phyloP scores from a whole-genome alignment of 495 filamentous ascomycete genomes.

The Lichina pygmaea region DNA sequence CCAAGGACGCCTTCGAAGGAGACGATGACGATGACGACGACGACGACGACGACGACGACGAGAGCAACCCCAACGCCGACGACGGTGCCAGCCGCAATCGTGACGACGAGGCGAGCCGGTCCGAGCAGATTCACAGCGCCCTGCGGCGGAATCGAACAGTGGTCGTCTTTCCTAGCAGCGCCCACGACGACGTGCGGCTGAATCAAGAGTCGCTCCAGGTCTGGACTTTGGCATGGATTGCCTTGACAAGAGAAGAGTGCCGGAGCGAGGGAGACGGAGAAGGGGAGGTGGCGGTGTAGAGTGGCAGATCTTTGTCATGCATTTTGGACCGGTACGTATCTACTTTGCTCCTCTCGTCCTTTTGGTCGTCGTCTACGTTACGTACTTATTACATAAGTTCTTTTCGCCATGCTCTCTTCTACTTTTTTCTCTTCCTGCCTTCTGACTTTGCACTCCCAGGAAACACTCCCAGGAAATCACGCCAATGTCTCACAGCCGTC shows the following conservation, averaged over 20 bases:
- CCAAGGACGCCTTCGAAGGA: conserved; percentile 59
- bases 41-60: background rate
- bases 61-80: background rate
- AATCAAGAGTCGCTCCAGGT: conserved; percentile 63
- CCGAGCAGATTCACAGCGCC: background rate
- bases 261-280: background rate
- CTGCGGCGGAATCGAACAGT: conserved; percentile 21
- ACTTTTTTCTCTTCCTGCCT: background rate
- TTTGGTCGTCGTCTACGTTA: background rate
- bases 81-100: background rate
- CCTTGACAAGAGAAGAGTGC: background rate
- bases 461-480: too few relatives aligned
- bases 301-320: background rate
- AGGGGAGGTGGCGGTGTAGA: background rate
- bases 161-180: conserved; percentile 68
- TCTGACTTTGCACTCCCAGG: too few relatives aligned
- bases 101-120: background rate
- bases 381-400: background rate
- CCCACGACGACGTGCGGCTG: conserved; percentile 53
- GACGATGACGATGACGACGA: conserved; percentile 13
- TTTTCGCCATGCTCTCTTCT: background rate
- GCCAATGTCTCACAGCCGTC: too few relatives aligned
- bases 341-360: too few relatives aligned
- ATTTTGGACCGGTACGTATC: background rate
- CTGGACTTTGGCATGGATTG: conserved; percentile 66